Evolutionary conservation across 2,329 filamentous ascomycete species (phyloP).

Genomic region (Diplodia mutila): DNA sequence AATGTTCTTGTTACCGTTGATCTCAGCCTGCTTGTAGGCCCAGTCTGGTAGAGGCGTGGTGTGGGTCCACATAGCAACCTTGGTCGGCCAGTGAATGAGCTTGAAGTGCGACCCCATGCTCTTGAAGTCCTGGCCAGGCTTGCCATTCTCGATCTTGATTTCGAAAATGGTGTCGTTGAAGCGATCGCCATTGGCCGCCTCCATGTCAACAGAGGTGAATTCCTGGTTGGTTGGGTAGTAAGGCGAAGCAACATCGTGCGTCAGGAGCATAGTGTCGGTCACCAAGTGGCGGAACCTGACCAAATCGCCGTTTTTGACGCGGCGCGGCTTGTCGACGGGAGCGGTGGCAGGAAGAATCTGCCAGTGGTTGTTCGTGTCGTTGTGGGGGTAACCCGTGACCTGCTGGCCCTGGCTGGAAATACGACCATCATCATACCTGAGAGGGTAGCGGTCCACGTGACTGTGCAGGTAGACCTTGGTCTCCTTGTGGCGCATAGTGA

Average conservation of each 20-base stretch:
- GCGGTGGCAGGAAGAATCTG: constrained; percentile 74
- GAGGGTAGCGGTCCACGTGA: constrained; percentile 83
- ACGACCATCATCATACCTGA: constrained; percentile 95
- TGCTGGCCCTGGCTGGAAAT: constrained; percentile 97
- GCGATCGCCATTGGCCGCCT: constrained; percentile 73
- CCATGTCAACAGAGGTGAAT: constrained; percentile 79
- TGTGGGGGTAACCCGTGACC: constrained; percentile 96
- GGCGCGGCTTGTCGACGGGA: constrained; percentile 60
- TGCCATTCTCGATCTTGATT: constrained; percentile 84
- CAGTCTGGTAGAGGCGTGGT: constrained; percentile 93
- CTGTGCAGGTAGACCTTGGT: constrained; percentile 96
- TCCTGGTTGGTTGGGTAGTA: constrained; percentile 98
- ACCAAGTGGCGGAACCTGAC: constrained; percentile 84
- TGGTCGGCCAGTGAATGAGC: constrained; percentile 89
- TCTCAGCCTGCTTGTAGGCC: constrained; percentile 96
- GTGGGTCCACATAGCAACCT: constrained; percentile 99
- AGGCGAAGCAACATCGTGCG: constrained; percentile 95
- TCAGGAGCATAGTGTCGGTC: constrained; percentile 84
- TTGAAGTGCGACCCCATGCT: constrained; percentile 93
- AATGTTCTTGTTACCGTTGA: constrained; percentile 98
- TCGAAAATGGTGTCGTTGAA: constrained; percentile 93
- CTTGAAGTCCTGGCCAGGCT: constrained; percentile 81
- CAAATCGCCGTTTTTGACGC: constrained; percentile 80
- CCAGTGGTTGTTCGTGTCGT: constrained; percentile 99
- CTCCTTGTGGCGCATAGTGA: constrained; percentile 93